Evolutionary conservation across 75 land plant genomes (phyloP), one percentile per base, ranked within the genome.

Genomic region (Sequoia sempervirens): DNA sequence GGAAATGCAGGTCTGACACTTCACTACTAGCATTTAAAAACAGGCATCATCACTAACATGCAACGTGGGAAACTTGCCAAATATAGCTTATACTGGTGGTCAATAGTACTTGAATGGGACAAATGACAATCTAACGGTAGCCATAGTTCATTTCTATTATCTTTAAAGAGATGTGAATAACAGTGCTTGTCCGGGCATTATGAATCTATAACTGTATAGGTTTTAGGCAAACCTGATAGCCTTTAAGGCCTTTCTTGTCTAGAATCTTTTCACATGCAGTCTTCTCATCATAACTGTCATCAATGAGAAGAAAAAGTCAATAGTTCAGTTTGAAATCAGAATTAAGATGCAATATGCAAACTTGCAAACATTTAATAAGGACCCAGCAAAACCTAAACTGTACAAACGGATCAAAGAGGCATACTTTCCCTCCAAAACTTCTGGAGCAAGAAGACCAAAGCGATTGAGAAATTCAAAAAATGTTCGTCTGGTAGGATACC

Each of bases 241-340:
- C 96, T 73, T 84, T 83, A 37, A 98, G 91, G 28, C 92, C 90
- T 81, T 86, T 90, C 85, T 93, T 96, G 69, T 91, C 94, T 84
- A 98, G 46, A 84, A 98, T 92, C 84, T 88, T 92, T 84, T 89
- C 87, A 78, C 97, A 90, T 32, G 91, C 97, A 61, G 85, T 84
- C 91, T 91, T 98, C 85, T 98, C 99, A 88, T 98, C 99, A 87
- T 88, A 91, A 85, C 99, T 98, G 91, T 50, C 64, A 81, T 30
- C 40, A 14, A 47, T 12, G 34, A 54, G 20, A 56, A 37, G n/a
- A 45, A 78, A 78, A 78, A 9, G 14, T 78, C 32, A 23, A 45
- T 11, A 20, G n/a, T 26, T 10, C 4, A n/a, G 32, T n/a, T 26
- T 86, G 79, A 53, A 83, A 84, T 40, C 28, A 78, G 80, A 78